A percentile compares a stretch with the other conserved stretches of the same genome.
Conservation (phyloP, 768 basidiomycete genomes). For the Nevesoporus exiguus region DNA sequence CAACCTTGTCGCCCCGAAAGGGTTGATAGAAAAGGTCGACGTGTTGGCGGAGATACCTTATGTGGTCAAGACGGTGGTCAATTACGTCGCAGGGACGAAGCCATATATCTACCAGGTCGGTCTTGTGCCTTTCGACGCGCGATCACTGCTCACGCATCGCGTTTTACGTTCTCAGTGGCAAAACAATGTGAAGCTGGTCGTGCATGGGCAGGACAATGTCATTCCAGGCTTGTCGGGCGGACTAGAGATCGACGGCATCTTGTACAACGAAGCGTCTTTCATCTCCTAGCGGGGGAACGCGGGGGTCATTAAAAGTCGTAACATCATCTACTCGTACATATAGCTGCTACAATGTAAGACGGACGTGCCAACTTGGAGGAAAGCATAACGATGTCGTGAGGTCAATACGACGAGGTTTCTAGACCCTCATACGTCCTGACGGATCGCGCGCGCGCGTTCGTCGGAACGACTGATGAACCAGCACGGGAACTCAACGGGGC, state of each 20-base stretch:
- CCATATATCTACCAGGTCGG: conserved; percentile 90
- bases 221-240: conserved; percentile 40
- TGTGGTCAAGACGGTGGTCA: conserved; percentile 87
- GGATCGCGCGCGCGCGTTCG: conserved; percentile 4
- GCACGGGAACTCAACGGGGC: conserved; percentile 24
- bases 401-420: neutral
- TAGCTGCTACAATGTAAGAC: conserved; percentile 7
- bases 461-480: conserved; percentile 18
- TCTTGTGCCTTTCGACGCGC: conserved; percentile 1
- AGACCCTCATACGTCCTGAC: neutral
- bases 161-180: conserved; percentile 42
- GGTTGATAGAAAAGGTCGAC: conserved; percentile 90
- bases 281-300: conserved; percentile 49
- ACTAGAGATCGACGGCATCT: conserved; percentile 53
- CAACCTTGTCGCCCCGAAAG: conserved; percentile 52
- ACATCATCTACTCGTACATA: conserved; percentile 9
- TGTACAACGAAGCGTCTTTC: conserved; percentile 92
- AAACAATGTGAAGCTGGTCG: conserved; percentile 49
- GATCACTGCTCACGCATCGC: neutral
- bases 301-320: neutral
- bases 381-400: neutral
- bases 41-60: conserved; percentile 93
- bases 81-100: conserved; percentile 89
- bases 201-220: conserved; percentile 42
- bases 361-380: neutral